Evolutionary conservation across 2,329 filamentous ascomycete species (phyloP), one percentile per base, ranked within the genome.

Genomic region (Ascocoryne sarcoides): DNA sequence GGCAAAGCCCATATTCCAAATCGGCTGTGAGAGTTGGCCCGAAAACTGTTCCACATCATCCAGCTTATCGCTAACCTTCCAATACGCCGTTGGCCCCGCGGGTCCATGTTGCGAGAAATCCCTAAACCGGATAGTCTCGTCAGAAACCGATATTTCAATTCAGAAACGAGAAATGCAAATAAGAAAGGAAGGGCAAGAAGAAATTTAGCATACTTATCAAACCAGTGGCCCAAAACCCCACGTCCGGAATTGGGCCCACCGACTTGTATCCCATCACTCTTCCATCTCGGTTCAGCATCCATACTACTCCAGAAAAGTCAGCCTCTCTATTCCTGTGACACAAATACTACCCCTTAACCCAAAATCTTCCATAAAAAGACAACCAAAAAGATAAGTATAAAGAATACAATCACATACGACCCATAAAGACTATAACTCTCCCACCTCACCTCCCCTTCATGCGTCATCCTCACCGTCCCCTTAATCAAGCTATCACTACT

Each of bases 171-270:
- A 8, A 15, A 26, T 26, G 15, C 32, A 8, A 34, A 17, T 5
- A 5, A 10, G 28, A 38, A 28, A 26, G 20, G 30, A 28, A 35
- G 23, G 15, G 7, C 4, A 39, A 29, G 17, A 29, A 39, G 7
- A 54, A 65, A n/a, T n/a, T n/a, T n/a, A n/a, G n/a, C n/a, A 45
- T 63, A 79, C 75, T 78, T 80, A 52, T 86, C 82, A 53, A 87
- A 89, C 84, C 84, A 90, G 37, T 76, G 80, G 0, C 84, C 84
- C 2, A 87, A 55, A 0, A 87, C 76, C 1, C 83, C 83, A 5
- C 82, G 69, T 5, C 72, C 75, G 4, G 79, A 80, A 36, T 66
- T 62, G 1, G 76, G 52, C 0, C 84, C 84, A 9, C 84, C 84
- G 4, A 89, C 61, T 59, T 90, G 84, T 4, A 89, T 67, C 7